Evolutionary conservation across 2,329 filamentous ascomycete genomes (phyloP).

Genomic region (Elsinoe australis): DNA sequence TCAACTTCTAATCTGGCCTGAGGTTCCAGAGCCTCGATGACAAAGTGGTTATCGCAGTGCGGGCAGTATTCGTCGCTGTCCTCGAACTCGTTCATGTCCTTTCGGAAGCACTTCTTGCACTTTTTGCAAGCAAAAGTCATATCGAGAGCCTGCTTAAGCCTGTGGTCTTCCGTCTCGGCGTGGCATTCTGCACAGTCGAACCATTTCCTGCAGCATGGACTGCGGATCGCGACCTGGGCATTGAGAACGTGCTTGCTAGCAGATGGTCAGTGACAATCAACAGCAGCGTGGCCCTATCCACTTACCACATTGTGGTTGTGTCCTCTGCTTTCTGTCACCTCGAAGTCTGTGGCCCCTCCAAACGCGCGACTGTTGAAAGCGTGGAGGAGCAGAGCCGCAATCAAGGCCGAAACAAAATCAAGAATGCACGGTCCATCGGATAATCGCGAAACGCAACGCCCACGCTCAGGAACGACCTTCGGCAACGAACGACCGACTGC

Average conservation of each 20-base stretch:
- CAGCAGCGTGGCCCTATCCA: conserved; percentile 5
- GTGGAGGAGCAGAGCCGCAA: conserved; percentile 7
- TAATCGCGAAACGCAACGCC: too few species aligned
- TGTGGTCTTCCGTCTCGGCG: conserved; percentile 65
- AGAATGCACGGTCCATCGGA: background rate
- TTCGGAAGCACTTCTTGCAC: conserved; percentile 96
- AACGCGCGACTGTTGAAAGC: conserved; percentile 1
- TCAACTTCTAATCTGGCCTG: conserved; percentile 79
- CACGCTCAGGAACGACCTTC: background rate
- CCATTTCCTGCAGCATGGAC: conserved; percentile 95
- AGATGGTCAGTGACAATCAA: background rate
- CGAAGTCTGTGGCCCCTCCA: background rate
- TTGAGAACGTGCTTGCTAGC: conserved; percentile 94
- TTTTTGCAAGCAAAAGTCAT: conserved; percentile 98
- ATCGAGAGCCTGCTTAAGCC: conserved; percentile 66
- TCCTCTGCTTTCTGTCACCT: too few species aligned
- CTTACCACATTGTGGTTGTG: conserved; percentile 28
- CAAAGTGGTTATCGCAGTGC: conserved; percentile 97
- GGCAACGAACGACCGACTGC: background rate
- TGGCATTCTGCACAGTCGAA: conserved; percentile 98
- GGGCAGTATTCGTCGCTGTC: conserved; percentile 98
- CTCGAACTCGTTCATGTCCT: conserved; percentile 85
- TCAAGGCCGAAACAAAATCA: background rate
- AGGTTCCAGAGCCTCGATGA: conserved; percentile 79
- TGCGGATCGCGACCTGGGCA: conserved; percentile 92